phyloP scores from a whole-genome alignment of 2,329 filamentous ascomycete genomes.

The Ceratocystis lukuohia region DNA sequence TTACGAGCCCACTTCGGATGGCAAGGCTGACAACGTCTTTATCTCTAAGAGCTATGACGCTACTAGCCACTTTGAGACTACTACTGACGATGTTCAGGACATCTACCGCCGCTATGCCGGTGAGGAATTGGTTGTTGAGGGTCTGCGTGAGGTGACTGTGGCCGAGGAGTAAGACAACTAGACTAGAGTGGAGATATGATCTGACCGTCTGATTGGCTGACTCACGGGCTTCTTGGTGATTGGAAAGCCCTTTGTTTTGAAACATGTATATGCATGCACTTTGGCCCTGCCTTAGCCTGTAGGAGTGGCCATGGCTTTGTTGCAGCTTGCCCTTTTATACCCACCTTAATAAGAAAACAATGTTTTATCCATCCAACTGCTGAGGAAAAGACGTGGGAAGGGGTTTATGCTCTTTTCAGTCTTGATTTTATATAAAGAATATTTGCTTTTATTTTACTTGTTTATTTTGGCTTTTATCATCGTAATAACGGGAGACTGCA shows the following conservation, averaged over 20 bases:
- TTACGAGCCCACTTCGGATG: constrained; percentile 78
- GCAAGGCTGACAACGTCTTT: constrained; percentile 79
- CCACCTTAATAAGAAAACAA: constrained; percentile 20
- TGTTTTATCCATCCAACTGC: constrained; percentile 9
- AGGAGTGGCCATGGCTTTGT: neutral
- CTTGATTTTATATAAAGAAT: neutral
- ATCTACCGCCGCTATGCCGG: constrained; percentile 76
- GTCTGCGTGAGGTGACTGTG: constrained; percentile 65
- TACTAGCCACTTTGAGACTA: constrained; percentile 92
- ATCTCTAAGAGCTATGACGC: constrained; percentile 98
- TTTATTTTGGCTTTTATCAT: neutral
- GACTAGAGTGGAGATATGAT: neutral
- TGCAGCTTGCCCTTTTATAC: constrained; percentile 18
- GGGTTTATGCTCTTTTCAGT: neutral
- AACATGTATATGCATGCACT: constrained; percentile 16
- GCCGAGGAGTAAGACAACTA: constrained; percentile 35
- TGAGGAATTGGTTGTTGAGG: constrained; percentile 77
- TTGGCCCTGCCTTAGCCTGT: neutral
- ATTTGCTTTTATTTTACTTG: neutral
- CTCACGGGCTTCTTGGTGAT: neutral
- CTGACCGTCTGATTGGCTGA: too few relatives aligned
- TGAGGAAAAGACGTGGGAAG: neutral
- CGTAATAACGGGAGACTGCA: neutral
- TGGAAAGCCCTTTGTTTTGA: neutral
- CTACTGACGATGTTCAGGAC: constrained; percentile 80